Evolutionary conservation across 108 stramenopile species (phyloP), one percentile per base, ranked within the genome.

Genomic region (Pseudonitzschia multiseries): DNA sequence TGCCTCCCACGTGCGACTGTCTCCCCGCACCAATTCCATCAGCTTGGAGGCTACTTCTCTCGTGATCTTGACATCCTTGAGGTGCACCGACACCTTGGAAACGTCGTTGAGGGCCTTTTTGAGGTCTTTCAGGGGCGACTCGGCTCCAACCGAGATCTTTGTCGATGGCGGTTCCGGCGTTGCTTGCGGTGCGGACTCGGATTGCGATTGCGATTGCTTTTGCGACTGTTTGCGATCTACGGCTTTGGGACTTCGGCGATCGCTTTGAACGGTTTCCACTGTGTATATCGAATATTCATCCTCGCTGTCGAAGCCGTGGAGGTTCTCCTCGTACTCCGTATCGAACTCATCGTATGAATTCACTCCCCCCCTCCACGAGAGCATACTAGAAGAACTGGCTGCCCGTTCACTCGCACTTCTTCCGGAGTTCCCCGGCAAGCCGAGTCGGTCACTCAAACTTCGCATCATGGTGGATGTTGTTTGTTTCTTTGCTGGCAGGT

Each of bases 1-100:
- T 8, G 59, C 66, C 51, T 79, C 79, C 79, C 79, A 79, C 6
- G 79, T 65, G 6, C 67, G 65, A 65, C 65, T 70, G 43, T 79
- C 72, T 8, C 79, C 79, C 29, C 79, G 72, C 6, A 79, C 41
- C 53, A 79, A 36, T 43, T 53, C 69, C 41, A 79, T 31, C 41
- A 73, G 70, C 14, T 36, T 51, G 0, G n/a, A n/a, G 8, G 71
- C 51, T n/a, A 74, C 51, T 10, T 44, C 8, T 4, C 64, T 44
- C 0, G 29, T 29, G 0, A 79, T 50, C 3, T 22, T 41, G 0
- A 79, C 33, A 8, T 74, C 63, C 36, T 79, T 69, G 18, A 52
- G 3, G 64, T 65, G 65, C 12, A 79, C 69, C 8, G 33, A 33
- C 26, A 48, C 14, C 32, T 65, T 69, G 2, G 67, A 61, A 33